Evolutionary conservation across 345 rosid genomes (phyloP).

Genomic region (Psidium friedrichsthalianum): DNA sequence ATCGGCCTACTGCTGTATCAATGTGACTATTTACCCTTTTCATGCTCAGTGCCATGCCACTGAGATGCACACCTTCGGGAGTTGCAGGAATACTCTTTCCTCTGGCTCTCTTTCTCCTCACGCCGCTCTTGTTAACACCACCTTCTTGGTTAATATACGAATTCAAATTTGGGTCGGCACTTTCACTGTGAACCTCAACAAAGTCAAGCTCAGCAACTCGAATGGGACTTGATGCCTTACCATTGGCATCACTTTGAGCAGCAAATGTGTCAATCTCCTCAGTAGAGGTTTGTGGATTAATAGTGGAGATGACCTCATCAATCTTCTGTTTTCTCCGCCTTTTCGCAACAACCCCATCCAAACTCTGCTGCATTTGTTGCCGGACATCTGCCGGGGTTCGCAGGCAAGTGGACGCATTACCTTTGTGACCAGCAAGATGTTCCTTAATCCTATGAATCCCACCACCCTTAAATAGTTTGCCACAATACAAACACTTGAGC

Average conservation of each 20-base stretch:
- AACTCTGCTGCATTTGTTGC: conserved; percentile 43
- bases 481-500: conserved; percentile 69
- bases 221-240: background rate
- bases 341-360: conserved; percentile 57
- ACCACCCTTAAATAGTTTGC: conserved; percentile 81
- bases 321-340: conserved; percentile 64
- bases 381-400: conserved; percentile 61
- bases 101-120: conserved; percentile 35
- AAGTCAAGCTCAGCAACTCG: conserved; percentile 8
- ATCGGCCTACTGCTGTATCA: conserved; percentile 43
- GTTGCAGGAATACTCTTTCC: background rate
- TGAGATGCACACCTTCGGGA: conserved; percentile 9
- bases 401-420: conserved; percentile 69
- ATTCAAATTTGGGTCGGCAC: conserved; percentile 11
- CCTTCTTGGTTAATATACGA: conserved; percentile 19
- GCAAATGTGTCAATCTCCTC: conserved; percentile 15
- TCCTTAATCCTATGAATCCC: conserved; percentile 96
- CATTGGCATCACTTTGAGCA: conserved; percentile 20
- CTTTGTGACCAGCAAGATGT: conserved; percentile 85
- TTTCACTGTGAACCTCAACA: background rate
- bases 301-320: conserved; percentile 31
- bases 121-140: conserved; percentile 20
- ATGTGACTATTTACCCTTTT: conserved; percentile 24
- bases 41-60: conserved; percentile 8
- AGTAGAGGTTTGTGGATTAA: conserved; percentile 19